These are phyloP conservation scores for Allantophomopsis cytisporea DNA, from an alignment of 2,329 filamentous ascomycete species.

Conservation along the genomic window DNA sequence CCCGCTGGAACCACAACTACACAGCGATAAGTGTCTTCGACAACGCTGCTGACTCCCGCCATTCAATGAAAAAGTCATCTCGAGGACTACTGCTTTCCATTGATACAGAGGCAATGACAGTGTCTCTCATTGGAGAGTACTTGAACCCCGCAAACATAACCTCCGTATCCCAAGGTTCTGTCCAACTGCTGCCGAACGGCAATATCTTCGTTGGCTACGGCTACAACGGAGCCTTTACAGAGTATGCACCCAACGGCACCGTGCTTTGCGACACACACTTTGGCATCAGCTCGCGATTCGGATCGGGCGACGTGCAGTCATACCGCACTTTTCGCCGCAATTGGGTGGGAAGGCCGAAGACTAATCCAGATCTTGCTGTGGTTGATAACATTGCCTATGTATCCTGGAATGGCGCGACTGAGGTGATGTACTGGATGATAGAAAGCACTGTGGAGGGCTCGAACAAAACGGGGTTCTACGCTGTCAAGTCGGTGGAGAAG, in stretches of 20 bases:
- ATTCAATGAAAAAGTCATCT: background rate
- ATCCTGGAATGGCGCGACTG: slow-evolving; percentile 37
- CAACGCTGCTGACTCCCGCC: slow-evolving; percentile 22
- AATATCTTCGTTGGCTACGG: slow-evolving; percentile 6
- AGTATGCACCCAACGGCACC: slow-evolving; percentile 11
- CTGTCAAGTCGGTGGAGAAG: slow-evolving; percentile 22
- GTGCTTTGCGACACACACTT: slow-evolving; percentile 21
- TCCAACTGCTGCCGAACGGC: slow-evolving; percentile 4
- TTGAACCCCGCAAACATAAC: slow-evolving; percentile 4
- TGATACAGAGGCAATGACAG: slow-evolving; percentile 3
- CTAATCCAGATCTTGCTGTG: slow-evolving; percentile 16
- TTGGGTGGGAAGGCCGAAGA: slow-evolving; percentile 19
- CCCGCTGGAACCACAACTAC: slow-evolving; percentile 26
- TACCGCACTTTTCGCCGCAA: slow-evolving; percentile 22
- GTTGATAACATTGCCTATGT: slow-evolving; percentile 19
- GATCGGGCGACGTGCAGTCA: slow-evolving; percentile 16
- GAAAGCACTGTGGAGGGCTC: slow-evolving; percentile 18
- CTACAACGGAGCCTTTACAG: slow-evolving; percentile 2
- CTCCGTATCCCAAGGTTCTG: slow-evolving; percentile 4
- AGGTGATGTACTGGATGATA: slow-evolving; percentile 32
- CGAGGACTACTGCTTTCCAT: slow-evolving; percentile 1
- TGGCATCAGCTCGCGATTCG: slow-evolving; percentile 13
- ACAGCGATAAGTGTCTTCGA: slow-evolving; percentile 26
- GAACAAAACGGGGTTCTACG: slow-evolving; percentile 13
- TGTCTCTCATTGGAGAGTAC: slow-evolving; percentile 1